phyloP scores from a whole-genome alignment of 225 moss, liverwort and hornwort species.

The Polytrichum formosum region DNA sequence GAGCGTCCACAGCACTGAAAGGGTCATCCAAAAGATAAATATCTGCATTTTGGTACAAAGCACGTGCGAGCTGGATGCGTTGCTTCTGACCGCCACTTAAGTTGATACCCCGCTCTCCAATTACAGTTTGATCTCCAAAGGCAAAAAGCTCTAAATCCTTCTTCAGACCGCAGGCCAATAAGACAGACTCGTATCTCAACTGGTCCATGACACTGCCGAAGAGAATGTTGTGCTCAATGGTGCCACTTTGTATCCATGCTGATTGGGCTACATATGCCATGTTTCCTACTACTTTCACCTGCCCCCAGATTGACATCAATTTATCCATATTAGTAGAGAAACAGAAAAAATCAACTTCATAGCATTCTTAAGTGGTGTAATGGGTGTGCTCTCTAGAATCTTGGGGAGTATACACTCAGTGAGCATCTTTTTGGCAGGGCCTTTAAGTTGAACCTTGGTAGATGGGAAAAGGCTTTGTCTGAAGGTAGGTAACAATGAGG shows the following conservation, averaged over 20 bases:
- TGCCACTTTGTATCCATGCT: slow-evolving; percentile 71
- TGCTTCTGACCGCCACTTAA: slow-evolving; percentile 71
- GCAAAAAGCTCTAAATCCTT: slow-evolving; percentile 60
- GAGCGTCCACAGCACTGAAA: slow-evolving; percentile 68
- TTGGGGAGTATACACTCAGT: no score
- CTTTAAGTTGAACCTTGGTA: no score
- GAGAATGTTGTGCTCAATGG: slow-evolving; percentile 59
- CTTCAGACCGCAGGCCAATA: slow-evolving; percentile 41
- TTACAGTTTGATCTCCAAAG: slow-evolving; percentile 60
- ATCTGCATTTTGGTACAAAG: slow-evolving; percentile 60
- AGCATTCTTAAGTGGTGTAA: no score
- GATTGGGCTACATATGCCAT: slow-evolving; percentile 61
- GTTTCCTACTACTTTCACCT: slow-evolving; percentile 50
- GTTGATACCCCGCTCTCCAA: slow-evolving; percentile 67
- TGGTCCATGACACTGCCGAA: slow-evolving; percentile 56
- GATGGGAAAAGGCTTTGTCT: no score
- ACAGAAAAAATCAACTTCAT: no score
- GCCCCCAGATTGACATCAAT: background rate
- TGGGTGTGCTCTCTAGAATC: no score
- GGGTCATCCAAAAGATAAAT: slow-evolving; percentile 67
- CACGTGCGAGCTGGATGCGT: slow-evolving; percentile 64
- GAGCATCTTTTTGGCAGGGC: no score
- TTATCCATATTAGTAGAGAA: no score
- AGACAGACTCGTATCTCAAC: slow-evolving; percentile 35
- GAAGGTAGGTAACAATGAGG: no score